Evolutionary conservation across 2,329 filamentous ascomycete species (phyloP), one percentile per base, ranked within the genome.

Genomic region (Cordyceps fumosorosea): DNA sequence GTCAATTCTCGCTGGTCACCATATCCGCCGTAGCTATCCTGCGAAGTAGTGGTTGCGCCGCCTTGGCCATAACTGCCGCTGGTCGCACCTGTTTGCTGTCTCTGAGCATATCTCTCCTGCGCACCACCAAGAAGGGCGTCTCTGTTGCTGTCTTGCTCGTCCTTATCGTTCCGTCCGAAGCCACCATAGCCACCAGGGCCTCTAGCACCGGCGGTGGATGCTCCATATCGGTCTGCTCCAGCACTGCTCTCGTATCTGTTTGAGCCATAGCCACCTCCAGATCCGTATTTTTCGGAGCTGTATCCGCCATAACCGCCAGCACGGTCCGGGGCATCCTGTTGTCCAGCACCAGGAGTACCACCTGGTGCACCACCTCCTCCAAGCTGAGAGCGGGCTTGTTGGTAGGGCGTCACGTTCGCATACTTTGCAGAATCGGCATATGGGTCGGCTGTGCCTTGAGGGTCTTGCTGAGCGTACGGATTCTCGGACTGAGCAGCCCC

Each of bases 1-100:
- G 91, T 96, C 66, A 96, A 77, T 73, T 96, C 85, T 54, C 90
- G 84, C 63, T 89, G 83, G 62, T 88, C 86, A 58, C 90, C 84
- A 65, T 86, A 86, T 32, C 81, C 82, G 29, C 78, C 82, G 63
- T 79, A 81, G 14, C 70, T 70, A 42, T 68, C 70, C 34, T 65
- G 66, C 24, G 45, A 37, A 44, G 45, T 63, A n/a, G 64, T 63
- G 12, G 67, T 53, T 1, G 62, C 62, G 55, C 37, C 47, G 24
- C 50, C 18, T 47, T 62, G 63, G 11, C 59, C 65, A 51, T 66
- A 66, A 29, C 48, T 60, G 26, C 63, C 68, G 24, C 53, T 67
- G 20, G 66, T 64, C 18, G 66, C 69, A 24, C 65, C 12, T 14
- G 64, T 56, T 45, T 69, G 67, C 53, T 72, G 73, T 63, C 73